Conservation (phyloP, 2,329 filamentous ascomycete genomes). For the Pyrenochaeta sp. region DNA sequence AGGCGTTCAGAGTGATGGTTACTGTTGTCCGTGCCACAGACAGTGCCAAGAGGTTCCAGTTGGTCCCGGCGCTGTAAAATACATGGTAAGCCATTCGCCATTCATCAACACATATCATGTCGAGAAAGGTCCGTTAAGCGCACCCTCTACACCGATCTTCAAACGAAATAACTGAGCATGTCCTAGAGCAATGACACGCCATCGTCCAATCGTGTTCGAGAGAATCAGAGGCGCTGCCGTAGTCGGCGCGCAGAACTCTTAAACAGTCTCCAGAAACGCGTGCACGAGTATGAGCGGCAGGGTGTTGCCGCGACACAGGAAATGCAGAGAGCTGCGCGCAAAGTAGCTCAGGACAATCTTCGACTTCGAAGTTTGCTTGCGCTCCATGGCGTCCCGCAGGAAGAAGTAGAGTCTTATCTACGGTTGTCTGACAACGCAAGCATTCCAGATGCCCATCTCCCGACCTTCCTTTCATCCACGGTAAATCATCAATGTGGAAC, state of each 20-base stretch:
- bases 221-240: conserved; percentile 78
- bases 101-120: conserved; percentile 4
- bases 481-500: neutral
- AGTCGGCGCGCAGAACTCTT: conserved; percentile 76
- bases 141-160: neutral
- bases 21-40: too few species aligned
- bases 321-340: conserved; percentile 72
- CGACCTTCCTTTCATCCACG: neutral
- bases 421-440: conserved; percentile 15
- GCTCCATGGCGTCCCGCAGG: conserved; percentile 28
- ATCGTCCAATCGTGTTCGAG: conserved; percentile 64
- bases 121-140: conserved; percentile 2
- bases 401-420: conserved; percentile 32
- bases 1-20: neutral
- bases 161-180: neutral
- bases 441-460: neutral
- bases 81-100: neutral
- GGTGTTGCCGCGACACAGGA: conserved; percentile 72
- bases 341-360: conserved; percentile 72
- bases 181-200: conserved; percentile 40
- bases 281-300: conserved; percentile 67
- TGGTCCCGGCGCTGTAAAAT: neutral
- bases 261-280: conserved; percentile 69
- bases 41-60: too few species aligned
- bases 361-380: conserved; percentile 66